Base-by-base conservation (phyloP, 148 eudicot genomes). In the Drosera capensis region DNA sequence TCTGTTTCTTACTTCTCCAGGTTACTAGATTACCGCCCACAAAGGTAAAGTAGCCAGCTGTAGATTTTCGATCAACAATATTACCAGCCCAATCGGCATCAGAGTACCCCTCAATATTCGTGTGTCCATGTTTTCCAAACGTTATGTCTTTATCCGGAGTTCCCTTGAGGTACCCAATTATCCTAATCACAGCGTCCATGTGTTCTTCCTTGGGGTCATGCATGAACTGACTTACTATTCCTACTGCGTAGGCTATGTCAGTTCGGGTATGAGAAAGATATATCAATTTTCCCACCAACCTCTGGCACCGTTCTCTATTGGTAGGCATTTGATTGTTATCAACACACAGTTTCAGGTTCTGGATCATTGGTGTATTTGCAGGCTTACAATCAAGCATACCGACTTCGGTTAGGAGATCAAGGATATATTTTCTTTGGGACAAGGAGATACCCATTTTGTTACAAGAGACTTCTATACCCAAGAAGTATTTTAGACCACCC, bases 181-280 rank as follows among this genome's bases (percentile, higher is more conserved):
- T 25, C 25, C 31, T 2, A 15, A 14, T 23, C 11, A 26, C 34
- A 11, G 49, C 49, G n/a, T 25, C 17, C 20, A 45, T n/a, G 12
- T 45, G 49, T 9, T 23, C n/a, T 16, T 45, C 31, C 1, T 16
- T 24, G 13, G 17, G 30, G 15, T 19, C 15, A 25, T 45, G 34
- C 30, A 45, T 45, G 13, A 23, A 45, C 15, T 45, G 30, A 19
- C 49, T 14, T 23, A 45, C 29, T 13, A 45, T 18, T 14, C 34
- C 25, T 5, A 45, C 20, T 2, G 31, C 31, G 14, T 13, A 45
- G 3, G 30, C 30, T 14, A 45, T 25, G 12, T 45, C 49, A n/a
- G 35, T 30, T 1, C 30, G 34, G 3, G 49, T 23, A 45, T 45
- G 34, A 11, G 49, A 45, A 1, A 45, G 29, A 16, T 23, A 45